Conservation (phyloP, 1,284 basidiomycete species). For the Spongispora temasekensis region DNA sequence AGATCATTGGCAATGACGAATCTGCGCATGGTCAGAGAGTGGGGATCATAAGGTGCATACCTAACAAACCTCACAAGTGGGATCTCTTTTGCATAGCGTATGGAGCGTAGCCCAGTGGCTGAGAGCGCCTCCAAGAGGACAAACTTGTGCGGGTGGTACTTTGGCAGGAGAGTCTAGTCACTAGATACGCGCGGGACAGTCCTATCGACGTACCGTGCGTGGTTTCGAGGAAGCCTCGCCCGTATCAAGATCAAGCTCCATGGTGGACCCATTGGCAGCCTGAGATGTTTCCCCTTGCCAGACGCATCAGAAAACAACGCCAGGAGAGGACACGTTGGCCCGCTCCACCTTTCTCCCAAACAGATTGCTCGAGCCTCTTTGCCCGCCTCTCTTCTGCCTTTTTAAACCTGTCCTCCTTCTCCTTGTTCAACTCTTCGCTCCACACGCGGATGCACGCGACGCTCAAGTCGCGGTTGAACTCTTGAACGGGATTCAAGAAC, state of each 20-base stretch:
- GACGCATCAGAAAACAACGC: slow-evolving; percentile 1
- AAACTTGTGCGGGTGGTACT: slow-evolving; percentile 67
- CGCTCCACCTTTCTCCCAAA: slow-evolving; percentile 21
- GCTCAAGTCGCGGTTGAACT: slow-evolving; percentile 96
- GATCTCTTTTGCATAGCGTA: slow-evolving; percentile 98
- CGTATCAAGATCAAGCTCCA: slow-evolving; percentile 6
- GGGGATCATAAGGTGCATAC: not conserved
- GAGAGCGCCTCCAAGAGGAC: slow-evolving; percentile 94
- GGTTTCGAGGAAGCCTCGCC: slow-evolving; percentile 12
- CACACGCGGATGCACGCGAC: slow-evolving; percentile 88
- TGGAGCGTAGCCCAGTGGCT: slow-evolving; percentile 93
- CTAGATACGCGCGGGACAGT: slow-evolving; percentile 2
- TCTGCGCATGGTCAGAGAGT: slow-evolving; percentile 35
- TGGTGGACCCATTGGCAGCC: not conserved
- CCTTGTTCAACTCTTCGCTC: slow-evolving; percentile 73
- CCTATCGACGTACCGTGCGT: slow-evolving; percentile 24
- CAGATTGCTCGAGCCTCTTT: slow-evolving; percentile 32
- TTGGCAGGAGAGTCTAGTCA: slow-evolving; percentile 2
- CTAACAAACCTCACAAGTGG: slow-evolving; percentile 75
- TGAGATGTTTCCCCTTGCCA: no score
- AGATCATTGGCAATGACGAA: slow-evolving; percentile 95
- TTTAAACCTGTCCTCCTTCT: slow-evolving; percentile 65
- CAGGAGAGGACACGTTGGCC: slow-evolving; percentile 21
- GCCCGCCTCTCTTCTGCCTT: slow-evolving; percentile 42
- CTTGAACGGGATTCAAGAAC: slow-evolving; percentile 97